Base-by-base conservation (phyloP, 495 filamentous ascomycete species). In the Aspergillus sparsus region DNA sequence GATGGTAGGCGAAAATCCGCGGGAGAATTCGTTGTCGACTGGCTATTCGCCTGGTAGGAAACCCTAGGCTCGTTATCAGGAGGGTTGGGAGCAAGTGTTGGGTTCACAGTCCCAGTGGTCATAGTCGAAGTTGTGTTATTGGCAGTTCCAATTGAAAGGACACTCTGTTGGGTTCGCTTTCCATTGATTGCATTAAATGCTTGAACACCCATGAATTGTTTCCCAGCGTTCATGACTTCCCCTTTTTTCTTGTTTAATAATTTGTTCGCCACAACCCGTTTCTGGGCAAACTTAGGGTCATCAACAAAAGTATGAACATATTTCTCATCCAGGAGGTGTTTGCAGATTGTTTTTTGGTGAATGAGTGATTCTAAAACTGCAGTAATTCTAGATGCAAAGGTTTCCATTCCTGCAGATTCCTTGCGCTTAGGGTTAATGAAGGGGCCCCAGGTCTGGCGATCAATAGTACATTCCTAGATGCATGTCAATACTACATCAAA, bases 341-440 rank as follows among this genome's bases (percentile, higher is more conserved):
- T 76, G 64, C 72, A 74, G 12, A 77, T 69, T 0, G 74, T 74
- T 56, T 78, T 77, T 44, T 71, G 71, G 7, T 46, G 21, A 7
- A 33, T 12, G 7, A 64, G 42, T 3, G 18, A 36, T 16, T 62
- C 54, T 4, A 66, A 41, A 5, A 63, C 57, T 15, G 44, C 47
- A 10, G 53, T 36, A 10, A 66, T 42, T 13, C 63, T 53, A 46
- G 60, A 8, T 7, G 36, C 18, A 33, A 66, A 61, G 5, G 44
- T 54, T 33, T 46, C 46, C 7, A 27, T n/a, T 1, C 57, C 57
- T 31, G 21, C 21, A 5, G 31, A 16, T 5, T 18, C 9, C 33
- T 54, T 52, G n/a, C 34, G 34, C 15, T 55, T 66, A 12, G 4
- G 7, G 31, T 39, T 32, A 39, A 61, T 31, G 32, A 68, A 49